phyloP scores from a whole-genome alignment of 305 asterid genomes.

The Fraxinus greggii region DNA sequence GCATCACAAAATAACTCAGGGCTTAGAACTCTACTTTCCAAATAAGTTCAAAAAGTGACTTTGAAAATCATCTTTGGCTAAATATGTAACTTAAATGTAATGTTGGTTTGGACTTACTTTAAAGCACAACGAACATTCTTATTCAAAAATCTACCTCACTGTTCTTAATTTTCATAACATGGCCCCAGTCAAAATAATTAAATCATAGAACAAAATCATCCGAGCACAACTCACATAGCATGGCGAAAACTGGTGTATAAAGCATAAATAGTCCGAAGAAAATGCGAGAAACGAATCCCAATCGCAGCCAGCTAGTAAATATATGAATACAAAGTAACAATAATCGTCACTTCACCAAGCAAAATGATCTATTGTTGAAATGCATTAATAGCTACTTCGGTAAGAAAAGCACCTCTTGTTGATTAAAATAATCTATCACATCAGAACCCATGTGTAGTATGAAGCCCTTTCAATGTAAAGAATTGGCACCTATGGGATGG shows the following conservation, averaged over 20 bases:
- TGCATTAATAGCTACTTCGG: neutral
- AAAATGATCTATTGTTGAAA: neutral
- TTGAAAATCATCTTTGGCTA: neutral
- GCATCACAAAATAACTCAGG: neutral
- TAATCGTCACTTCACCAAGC: neutral
- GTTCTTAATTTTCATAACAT: neutral
- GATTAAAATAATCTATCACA: neutral
- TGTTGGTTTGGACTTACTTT: neutral
- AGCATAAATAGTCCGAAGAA: neutral
- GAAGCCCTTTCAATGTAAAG: slow-evolving; percentile 3
- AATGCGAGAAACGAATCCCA: neutral
- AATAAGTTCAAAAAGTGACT: neutral
- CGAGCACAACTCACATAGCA: slow-evolving; percentile 14
- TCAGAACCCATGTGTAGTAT: neutral
- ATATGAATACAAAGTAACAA: slow-evolving; percentile 17
- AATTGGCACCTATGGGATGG: slow-evolving; percentile 6
- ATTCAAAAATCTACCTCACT: neutral
- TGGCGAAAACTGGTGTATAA: slow-evolving; percentile 21
- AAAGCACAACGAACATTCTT: neutral
- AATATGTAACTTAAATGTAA: neutral
- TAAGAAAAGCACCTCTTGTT: slow-evolving; percentile 13
- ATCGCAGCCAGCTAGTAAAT: slow-evolving; percentile 16
- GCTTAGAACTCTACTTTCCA: neutral
- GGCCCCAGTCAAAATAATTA: neutral
- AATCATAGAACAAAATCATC: slow-evolving; percentile 1